Base-by-base conservation (phyloP, 495 filamentous ascomycete genomes). In the Aspergillus egyptiacus region DNA sequence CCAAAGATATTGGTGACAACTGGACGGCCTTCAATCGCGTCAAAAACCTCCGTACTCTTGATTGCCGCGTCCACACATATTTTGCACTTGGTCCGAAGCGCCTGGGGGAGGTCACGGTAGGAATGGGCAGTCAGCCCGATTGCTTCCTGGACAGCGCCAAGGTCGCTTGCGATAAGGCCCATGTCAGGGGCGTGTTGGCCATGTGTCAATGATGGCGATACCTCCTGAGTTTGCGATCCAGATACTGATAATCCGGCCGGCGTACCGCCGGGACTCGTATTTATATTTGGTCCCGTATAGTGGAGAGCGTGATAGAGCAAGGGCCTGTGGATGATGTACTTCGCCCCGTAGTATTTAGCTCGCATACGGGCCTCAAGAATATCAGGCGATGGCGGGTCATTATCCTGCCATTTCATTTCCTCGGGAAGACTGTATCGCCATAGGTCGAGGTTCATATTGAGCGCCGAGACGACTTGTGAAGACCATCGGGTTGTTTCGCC, bases 1-100 rank as follows among this genome's bases (percentile, higher is more conserved):
- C 91, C 91, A 64, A 94, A 94, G 19, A 96, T 87, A 59, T 96
- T 96, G 7, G 91, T 97, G 34, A 96, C 81, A 25, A 96, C 82
- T 20, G 85, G 82, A 5, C 91, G 79, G 43, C 80, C 75, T 19
- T 69, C 58, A 28, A 75, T 72, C 0, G 82, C 81, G 67, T 96
- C 87, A 58, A 97, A 95, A 1, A 90, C 87, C 48, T 76, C 75
- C 1, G 91, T 96, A 62, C 90, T 96, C 54, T 80, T 66, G n/a
- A 93, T 80, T 4, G 93, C 82, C 6, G 87, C 86, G 18, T 79
- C 63, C 27, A 97, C 74, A 74, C 83, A 68, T 73, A 78, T 31
- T 67, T 62, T 51, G 75, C 70, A 57, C 76, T 75, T 60, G 71
- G 66, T 50, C 7, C 63, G 61, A 31, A 84, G 74, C 55, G 60